Base-by-base conservation (phyloP, 306 rosid species). In the Begonia loranthoides region DNA sequence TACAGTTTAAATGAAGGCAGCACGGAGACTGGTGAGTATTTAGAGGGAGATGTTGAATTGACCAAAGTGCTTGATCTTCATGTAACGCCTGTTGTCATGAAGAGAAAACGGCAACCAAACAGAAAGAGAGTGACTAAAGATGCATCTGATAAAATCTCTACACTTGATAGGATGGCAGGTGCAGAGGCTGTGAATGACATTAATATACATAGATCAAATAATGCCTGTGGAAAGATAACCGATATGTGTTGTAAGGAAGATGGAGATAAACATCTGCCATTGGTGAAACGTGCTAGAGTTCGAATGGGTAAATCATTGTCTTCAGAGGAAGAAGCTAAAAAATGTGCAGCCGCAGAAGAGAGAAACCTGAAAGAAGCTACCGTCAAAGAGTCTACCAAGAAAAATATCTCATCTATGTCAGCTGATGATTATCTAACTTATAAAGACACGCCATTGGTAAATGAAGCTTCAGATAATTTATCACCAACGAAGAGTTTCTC, bases 231-330 rank as follows among this genome's bases (percentile, higher is more conserved):
- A 41, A 73, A 73, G 59, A 65, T 61, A 44, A 58, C 50, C 41
- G 83, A 67, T 64, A 67, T 50, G 51, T 66, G 71, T 61, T 73
- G 71, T 62, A 87, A 79, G 67, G 94, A 82, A 65, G 83, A 79
- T 64, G 97, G 97, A 54, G 97, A 89, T 54, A 87, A 79, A 69
- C 97, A 89, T 69, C 67, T 89, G 63, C 97, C 97, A 15, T 73
- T 89, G 61, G 79, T 89, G 66, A 89, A 89, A 68, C 94, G 95
- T 63, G 87, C 87, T 1, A 82, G 95, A 73, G 97, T 89, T 59
- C 82, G 97, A 39, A 85, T 89, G 97, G 78, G 89, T 21, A 69
- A 85, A 70, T 63, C 71, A 56, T 77, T 80, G 15, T 73, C 77
- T 66, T 45, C 66, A 6, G 83, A 66, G 36, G 85, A 72, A 64